Evolutionary conservation across 345 rosid species (phyloP).

Genomic region (Mangifera indica): DNA sequence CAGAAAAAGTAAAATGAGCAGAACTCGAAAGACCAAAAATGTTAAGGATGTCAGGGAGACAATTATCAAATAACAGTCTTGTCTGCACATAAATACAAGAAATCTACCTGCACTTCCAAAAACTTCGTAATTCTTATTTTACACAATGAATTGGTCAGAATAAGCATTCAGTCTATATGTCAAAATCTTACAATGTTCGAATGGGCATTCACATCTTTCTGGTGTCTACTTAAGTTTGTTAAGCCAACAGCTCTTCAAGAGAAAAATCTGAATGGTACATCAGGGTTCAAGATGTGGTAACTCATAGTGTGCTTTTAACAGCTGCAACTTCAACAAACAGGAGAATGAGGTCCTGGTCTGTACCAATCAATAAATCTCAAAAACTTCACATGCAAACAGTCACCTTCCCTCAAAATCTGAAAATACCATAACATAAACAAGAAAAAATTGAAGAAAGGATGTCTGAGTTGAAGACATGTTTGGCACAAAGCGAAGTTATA

Average conservation of each 20-base stretch:
- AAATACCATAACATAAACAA: conserved; percentile 28
- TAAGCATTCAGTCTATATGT: conserved; percentile 14
- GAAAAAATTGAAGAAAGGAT: conserved; percentile 1
- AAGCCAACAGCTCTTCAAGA: conserved; percentile 16
- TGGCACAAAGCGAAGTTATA: not conserved
- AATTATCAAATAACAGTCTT: too few species aligned
- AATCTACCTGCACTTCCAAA: conserved; percentile 20
- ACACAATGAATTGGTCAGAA: conserved; percentile 33
- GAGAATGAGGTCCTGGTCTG: conserved; percentile 26
- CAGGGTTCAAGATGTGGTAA: conserved; percentile 18
- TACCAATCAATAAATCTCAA: conserved; percentile 27
- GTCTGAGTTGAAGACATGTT: not conserved
- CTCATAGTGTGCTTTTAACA: conserved; percentile 28
- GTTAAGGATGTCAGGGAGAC: not conserved
- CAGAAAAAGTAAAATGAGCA: too few species aligned
- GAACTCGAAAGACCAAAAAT: too few species aligned
- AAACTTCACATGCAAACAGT: conserved; percentile 28
- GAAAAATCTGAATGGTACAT: conserved; percentile 15
- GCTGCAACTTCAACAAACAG: conserved; percentile 37
- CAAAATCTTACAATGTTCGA: conserved; percentile 17
- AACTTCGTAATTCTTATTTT: conserved; percentile 19
- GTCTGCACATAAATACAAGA: conserved; percentile 2
- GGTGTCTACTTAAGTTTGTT: conserved; percentile 23
- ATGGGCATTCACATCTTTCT: conserved; percentile 20
- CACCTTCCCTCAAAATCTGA: conserved; percentile 41